Evolutionary conservation across 2,329 filamentous ascomycete genomes (phyloP), one percentile per base, ranked within the genome.

Genomic region (Mariannaea sp.): DNA sequence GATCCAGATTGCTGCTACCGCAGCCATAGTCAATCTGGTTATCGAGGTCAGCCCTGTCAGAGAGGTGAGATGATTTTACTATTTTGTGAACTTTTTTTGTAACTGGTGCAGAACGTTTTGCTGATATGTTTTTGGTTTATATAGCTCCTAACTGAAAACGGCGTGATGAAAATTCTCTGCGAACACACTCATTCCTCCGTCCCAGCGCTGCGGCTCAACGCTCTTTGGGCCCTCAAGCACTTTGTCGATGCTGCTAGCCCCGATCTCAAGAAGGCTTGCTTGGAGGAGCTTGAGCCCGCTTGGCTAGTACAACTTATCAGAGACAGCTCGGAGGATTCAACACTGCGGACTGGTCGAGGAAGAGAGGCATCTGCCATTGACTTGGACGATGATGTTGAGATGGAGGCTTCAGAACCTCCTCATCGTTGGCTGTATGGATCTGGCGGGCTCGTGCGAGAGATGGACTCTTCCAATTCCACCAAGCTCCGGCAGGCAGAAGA

Each of bases 181-280:
- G 84, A 89, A 61, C 90, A 96, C 68, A 91, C 92, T 1, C 89
- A 89, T 69, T 94, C 90, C 1, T 80, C 82, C 40, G 89, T 93
- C 65, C 82, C 88, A n/a, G 84, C 86, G 40, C 77, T 97, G 47
- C 85, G 91, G 19, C 79, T 95, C 20, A 92, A 94, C 64, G 92
- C 92, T 17, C 74, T 99, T 2, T 99, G 94, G 93, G 91, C 92
- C 5, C 76, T 99, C 53, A 97, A 97, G 69, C 91, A 97, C 72
- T 81, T 97, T 43, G 87, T 96, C 3, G 82, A 89, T 58, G 86
- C 85, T 17, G 84, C 89, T 5, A 81, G 82, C 14, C 85, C 87
- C 38, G 82, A 87, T 10, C 77, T 89, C 60, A 96, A 94, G 72
- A 87, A 88, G 65, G 81, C 83, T 41, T 90, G 90, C 55, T 75